These are phyloP conservation scores for Wickerhamomyces queroliae DNA, from an alignment of 805 yeast species.

Conservation along the genomic window DNA sequence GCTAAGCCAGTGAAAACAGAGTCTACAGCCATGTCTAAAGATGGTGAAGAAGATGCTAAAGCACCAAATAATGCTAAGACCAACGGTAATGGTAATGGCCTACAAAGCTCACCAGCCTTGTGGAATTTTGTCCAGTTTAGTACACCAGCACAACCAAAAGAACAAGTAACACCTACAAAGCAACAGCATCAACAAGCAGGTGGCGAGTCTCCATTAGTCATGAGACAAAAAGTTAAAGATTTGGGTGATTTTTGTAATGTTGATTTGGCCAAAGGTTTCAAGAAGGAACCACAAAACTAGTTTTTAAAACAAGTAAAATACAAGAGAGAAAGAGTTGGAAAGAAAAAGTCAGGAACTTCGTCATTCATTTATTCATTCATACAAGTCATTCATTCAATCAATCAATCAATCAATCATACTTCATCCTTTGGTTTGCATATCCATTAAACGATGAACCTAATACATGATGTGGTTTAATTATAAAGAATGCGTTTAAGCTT, in stretches of 20 bases:
- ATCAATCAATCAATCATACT: neutral
- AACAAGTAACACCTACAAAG: constrained; percentile 13
- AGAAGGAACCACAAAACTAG: too few species aligned
- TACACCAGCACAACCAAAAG: constrained; percentile 26
- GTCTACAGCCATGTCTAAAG: too few species aligned
- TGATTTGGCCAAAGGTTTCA: constrained; percentile 42
- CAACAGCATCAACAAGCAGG: constrained; percentile 12
- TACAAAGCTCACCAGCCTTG: constrained; percentile 71
- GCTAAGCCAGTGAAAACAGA: constrained; percentile 7
- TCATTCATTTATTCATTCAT: too few species aligned
- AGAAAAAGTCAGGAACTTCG: neutral
- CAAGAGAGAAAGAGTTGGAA: neutral
- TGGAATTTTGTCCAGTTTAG: constrained; percentile 88
- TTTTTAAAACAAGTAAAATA: too few species aligned
- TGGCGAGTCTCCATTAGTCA: constrained; percentile 11
- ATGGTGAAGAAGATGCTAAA: neutral
- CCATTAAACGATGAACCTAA: too few species aligned
- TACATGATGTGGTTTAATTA: too few species aligned
- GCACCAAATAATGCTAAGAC: constrained; percentile 10
- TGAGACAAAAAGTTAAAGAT: constrained; percentile 8
- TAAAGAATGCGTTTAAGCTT: neutral
- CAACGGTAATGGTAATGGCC: constrained; percentile 10
- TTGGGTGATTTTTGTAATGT: constrained; percentile 40
- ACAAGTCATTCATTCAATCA: neutral
- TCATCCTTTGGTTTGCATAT: neutral